Percentiles rank a stretch among this genome's conserved stretches.
phyloP scores from a whole-genome alignment of 78 protist genomes.

The Dictyostelium purpureum region DNA sequence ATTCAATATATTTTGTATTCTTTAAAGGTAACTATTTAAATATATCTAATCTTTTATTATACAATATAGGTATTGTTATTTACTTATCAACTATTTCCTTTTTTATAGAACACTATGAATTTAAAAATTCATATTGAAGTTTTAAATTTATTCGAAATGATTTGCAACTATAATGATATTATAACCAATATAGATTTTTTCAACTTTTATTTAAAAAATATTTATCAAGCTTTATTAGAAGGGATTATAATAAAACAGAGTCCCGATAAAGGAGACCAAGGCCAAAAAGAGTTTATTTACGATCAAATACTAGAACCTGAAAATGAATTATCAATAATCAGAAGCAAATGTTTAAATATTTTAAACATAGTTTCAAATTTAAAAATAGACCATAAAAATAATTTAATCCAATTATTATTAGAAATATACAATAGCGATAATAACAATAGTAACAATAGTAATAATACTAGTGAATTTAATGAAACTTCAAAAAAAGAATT shows the following conservation, averaged over 20 bases:
- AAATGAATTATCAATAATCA: neutral
- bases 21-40: neutral
- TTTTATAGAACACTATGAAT: neutral
- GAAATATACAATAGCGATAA: neutral
- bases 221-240: neutral
- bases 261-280: neutral
- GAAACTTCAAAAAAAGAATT: neutral
- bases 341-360: neutral
- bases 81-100: neutral
- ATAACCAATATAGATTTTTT: too few relatives aligned
- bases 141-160: neutral
- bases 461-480: too few relatives aligned
- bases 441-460: neutral
- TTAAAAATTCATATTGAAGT: neutral
- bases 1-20: neutral
- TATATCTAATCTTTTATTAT: too few relatives aligned
- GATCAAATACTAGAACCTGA: neutral
- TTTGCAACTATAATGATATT: neutral
- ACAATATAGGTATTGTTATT: neutral
- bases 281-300: neutral
- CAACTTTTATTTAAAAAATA: neutral
- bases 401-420: too few relatives aligned
- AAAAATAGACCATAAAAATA: too few relatives aligned
- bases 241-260: neutral
- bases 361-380: neutral